Evolutionary conservation across 257 asterid species (phyloP), one percentile per base, ranked within the genome.

Genomic region (Solanum okadae): DNA sequence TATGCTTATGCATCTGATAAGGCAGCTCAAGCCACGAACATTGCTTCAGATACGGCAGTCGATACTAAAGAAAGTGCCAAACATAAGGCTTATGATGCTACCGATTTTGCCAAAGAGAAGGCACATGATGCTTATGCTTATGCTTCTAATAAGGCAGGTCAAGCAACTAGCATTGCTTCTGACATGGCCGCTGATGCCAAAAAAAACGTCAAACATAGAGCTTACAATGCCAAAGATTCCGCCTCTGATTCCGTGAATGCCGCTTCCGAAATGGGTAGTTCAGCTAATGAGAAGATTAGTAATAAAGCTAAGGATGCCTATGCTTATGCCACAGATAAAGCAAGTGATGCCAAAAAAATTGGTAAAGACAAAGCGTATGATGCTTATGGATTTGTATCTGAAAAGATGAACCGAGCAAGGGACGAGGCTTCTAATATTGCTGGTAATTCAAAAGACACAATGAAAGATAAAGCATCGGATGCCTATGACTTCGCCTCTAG

Each of bases 351-450:
- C 15, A 72, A 63, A 27, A 91, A 82, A 4, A 78, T 34, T 14
- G 87, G 88, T 12, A 86, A 75, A 42, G 92, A 88, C 34, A 77
- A 83, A 71, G 90, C 87, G 8, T 86, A 84, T 12, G 86, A 34
- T 73, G 86, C 87, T 11, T 88, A 52, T 52, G 63, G 63, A 52
- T 52, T 52, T 52, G n/a, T 52, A 52, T 52, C 63, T 6, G 67
- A 77, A 27, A 88, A 44, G 76, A 87, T 82, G 22, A 85, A 61
- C 15, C 77, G 87, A 34, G 84, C 88, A 35, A 90, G 88, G 46
- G 88, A 82, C 23, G 88, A 49, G 91, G 91, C 91, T 3, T 83
- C 92, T 1, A 89, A 91, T 10, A 86, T 70, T 82, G 93, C 90
- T 25, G 52, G 77, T 4, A 90, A 78, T 49, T 85, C 91, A 9